Conservation (phyloP, 2,329 filamentous ascomycete genomes). For the Fusarium hostae region DNA sequence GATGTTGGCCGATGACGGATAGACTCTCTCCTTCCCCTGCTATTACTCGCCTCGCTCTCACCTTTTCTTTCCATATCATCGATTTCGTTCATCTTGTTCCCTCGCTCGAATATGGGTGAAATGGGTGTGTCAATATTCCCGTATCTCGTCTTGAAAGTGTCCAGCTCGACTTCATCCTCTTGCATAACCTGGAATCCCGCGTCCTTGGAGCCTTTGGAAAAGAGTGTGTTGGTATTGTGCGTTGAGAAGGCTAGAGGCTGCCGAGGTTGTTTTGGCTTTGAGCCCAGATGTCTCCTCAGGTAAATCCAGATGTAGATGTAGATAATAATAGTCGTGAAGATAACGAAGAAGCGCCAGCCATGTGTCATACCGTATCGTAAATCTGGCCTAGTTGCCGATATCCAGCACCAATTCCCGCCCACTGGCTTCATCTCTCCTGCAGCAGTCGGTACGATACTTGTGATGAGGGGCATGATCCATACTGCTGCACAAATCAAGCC, state of each 20-base stretch:
- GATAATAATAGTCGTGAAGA: conserved; percentile 53
- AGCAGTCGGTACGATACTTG: conserved; percentile 32
- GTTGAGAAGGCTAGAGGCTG: conserved; percentile 7
- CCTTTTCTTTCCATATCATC: conserved; percentile 6
- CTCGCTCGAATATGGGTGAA: conserved; percentile 9
- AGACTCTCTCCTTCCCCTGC: background rate
- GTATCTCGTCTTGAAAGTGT: conserved; percentile 4
- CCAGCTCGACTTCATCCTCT: conserved; percentile 26
- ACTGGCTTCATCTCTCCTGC: conserved; percentile 45
- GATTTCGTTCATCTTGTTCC: conserved; percentile 10
- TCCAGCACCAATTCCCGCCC: conserved; percentile 62
- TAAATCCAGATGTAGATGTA: conserved; percentile 54
- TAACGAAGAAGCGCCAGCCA: conserved; percentile 58
- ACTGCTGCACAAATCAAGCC: conserved; percentile 28
- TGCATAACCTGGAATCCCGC: conserved; percentile 19
- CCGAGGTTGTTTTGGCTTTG: background rate
- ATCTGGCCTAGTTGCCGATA: conserved; percentile 49
- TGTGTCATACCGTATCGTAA: conserved; percentile 59
- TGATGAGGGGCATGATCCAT: conserved; percentile 35
- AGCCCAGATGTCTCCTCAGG: conserved; percentile 18
- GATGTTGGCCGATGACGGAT: background rate
- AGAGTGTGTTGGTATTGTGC: conserved; percentile 2
- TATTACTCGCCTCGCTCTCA: conserved; percentile 4
- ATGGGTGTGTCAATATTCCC: background rate
- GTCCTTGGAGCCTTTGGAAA: conserved; percentile 13